Evolutionary conservation across 371 early-diverging fungal genomes (phyloP), one percentile per base, ranked within the genome.

Genomic region (Mucor lusitanicus): DNA sequence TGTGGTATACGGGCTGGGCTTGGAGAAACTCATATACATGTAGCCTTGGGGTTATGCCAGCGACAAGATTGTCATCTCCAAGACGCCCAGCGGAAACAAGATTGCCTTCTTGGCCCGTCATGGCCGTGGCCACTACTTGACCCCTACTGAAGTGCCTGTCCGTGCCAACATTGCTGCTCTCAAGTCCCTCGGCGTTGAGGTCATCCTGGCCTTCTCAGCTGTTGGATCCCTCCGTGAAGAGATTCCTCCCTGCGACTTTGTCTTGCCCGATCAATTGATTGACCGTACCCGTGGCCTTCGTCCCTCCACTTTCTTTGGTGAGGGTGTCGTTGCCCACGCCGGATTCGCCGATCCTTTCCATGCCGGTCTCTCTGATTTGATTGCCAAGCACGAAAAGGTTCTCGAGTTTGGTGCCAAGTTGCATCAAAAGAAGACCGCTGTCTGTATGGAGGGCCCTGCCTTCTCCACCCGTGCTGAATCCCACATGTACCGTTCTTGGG

Each of bases 391-490:
- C 61, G 70, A 81, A 61, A 76, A 68, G 27, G 75, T 70, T 7
- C 68, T 88, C 17, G 82, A 79, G 32, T 81, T 78, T 19, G 74
- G 76, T 9, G 75, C 82, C 33, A 81, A 74, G 30, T 76, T 97
- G 60, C 96, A 95, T 73, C 70, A 79, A 32, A 79, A 89, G 72
- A 95, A 95, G 77, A 96, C 97, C 1, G 88, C 94, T 27, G 87
- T 98, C 27, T 94, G 95, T 84, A 98, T 98, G 95, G 99, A 97
- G 78, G 99, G 99, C 6, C 98, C 99, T 50, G 92, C 92, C 13
- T 99, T 99, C 87, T 94, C 95, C 23, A 97, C 99, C 32, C 89
- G 96, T 59, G 98, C 98, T 57, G 99, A 99, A 81, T 97, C 97
- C 9, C 87, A 95, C 79, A 78, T 99, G 88, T 98, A 99, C 85